Percentiles rank a stretch among this genome's conserved stretches.
Conservation (phyloP, 2,329 filamentous ascomycete species). For the Fusarium napiforme region DNA sequence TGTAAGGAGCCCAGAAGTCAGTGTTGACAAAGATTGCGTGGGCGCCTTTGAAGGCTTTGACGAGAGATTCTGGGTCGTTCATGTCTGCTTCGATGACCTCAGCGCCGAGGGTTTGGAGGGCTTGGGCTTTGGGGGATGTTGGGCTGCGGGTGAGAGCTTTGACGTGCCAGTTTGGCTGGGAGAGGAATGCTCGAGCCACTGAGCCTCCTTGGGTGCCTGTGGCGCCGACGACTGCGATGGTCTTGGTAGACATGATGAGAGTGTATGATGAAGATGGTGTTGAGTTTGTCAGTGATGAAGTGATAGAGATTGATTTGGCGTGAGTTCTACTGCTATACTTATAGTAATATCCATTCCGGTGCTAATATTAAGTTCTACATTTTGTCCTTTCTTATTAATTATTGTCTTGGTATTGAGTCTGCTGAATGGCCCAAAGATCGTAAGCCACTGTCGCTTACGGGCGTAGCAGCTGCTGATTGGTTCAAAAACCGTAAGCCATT, state of each 20-base stretch:
- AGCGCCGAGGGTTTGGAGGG: slow-evolving; percentile 52
- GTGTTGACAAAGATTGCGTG: slow-evolving; percentile 64
- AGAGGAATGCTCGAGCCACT: slow-evolving; percentile 57
- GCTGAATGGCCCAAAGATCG: neutral
- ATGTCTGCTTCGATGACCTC: slow-evolving; percentile 59
- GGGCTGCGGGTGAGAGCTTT: slow-evolving; percentile 58
- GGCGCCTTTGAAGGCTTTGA: slow-evolving; percentile 54
- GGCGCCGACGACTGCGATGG: slow-evolving; percentile 57
- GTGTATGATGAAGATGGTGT: neutral
- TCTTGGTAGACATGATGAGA: slow-evolving; percentile 36
- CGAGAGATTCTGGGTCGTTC: slow-evolving; percentile 52
- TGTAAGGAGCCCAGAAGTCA: slow-evolving; percentile 62
- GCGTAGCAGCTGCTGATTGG: slow-evolving; percentile 19
- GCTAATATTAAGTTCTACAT: rapidly evolving
- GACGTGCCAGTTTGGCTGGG: slow-evolving; percentile 52
- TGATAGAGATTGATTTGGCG: rapidly evolving
- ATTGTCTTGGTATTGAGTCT: neutral
- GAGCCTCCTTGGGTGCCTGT: slow-evolving; percentile 62
- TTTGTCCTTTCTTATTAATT: neutral
- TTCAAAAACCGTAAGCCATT: slow-evolving; percentile 34
- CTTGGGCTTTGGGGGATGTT: slow-evolving; percentile 52
- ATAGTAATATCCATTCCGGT: neutral
- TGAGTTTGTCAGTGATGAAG: rapidly evolving
- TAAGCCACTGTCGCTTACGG: slow-evolving; percentile 8
- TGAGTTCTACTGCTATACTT: rapidly evolving